A percentile compares a stretch with the other conserved stretches of the same genome.
Conservation (phyloP, 2,329 filamentous ascomycete genomes). For the Aspergillus versicolor region DNA sequence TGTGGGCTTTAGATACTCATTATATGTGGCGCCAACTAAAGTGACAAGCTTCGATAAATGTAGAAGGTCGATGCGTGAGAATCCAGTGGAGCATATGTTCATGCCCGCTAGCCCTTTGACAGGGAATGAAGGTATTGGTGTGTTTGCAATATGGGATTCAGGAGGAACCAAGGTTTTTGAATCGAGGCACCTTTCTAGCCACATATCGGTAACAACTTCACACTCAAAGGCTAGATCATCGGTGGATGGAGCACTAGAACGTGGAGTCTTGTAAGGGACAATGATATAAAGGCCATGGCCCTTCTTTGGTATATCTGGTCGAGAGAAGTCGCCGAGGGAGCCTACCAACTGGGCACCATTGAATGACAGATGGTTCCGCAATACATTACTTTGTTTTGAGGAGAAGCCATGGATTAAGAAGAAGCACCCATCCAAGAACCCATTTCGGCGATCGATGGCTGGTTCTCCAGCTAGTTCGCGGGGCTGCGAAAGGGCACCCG, state of each 20-base stretch:
- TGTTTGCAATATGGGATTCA: constrained; percentile 68
- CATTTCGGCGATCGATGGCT: constrained; percentile 35
- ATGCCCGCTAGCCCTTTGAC: constrained; percentile 69
- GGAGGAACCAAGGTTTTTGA: constrained; percentile 71
- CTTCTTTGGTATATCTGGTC: constrained; percentile 33
- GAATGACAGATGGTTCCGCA: constrained; percentile 41
- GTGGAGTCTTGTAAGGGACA: constrained; percentile 38
- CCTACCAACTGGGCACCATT: constrained; percentile 42
- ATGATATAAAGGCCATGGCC: constrained; percentile 39
- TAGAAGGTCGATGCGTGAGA: constrained; percentile 78
- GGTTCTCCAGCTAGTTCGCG: constrained; percentile 18
- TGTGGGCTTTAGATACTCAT: constrained; percentile 70
- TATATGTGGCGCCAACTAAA: constrained; percentile 75
- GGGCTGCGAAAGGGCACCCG: constrained; percentile 26
- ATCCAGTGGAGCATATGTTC: constrained; percentile 76
- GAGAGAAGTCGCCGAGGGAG: constrained; percentile 34
- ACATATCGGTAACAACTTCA: constrained; percentile 78
- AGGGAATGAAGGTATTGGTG: constrained; percentile 70
- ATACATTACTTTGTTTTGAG: constrained; percentile 44
- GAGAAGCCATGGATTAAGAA: constrained; percentile 64
- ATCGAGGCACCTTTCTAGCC: constrained; percentile 84
- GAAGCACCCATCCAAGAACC: constrained; percentile 55
- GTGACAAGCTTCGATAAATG: constrained; percentile 76
- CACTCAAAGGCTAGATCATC: constrained; percentile 44
- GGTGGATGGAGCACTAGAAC: constrained; percentile 34